Evolutionary conservation across 1,139 yeast species (phyloP).

Genomic region (Saccharomyces hybrid): DNA sequence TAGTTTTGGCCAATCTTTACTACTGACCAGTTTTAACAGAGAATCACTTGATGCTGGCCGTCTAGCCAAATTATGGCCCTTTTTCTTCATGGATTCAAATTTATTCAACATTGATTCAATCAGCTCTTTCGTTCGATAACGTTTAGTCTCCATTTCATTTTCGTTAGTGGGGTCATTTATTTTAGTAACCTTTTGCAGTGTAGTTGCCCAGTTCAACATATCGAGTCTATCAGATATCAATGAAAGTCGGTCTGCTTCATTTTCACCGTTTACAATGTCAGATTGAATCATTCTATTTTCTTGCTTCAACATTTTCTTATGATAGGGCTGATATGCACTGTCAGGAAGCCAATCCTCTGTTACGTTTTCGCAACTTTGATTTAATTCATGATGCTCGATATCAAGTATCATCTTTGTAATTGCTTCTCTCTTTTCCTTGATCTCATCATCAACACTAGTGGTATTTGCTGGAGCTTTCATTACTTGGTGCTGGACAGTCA

Average conservation of each 20-base stretch:
- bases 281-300: conserved; percentile 55
- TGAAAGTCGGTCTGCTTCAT: conserved; percentile 35
- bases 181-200: conserved; percentile 47
- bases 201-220: conserved; percentile 50
- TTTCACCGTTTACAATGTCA: conserved; percentile 48
- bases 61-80: conserved; percentile 13
- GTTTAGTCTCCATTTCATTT: conserved; percentile 45
- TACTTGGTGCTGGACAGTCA: background rate
- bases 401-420: conserved; percentile 20
- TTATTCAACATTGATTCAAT: conserved; percentile 42
- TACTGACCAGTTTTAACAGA: conserved; percentile 11
- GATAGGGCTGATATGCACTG: conserved; percentile 42
- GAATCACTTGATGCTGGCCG: conserved; percentile 10
- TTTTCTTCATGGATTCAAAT: conserved; percentile 39
- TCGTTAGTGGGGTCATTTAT: conserved; percentile 42
- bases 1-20: conserved; percentile 10
- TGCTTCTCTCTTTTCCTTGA: conserved; percentile 11
- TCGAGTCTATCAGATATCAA: conserved; percentile 33
- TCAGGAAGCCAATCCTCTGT: conserved; percentile 40
- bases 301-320: conserved; percentile 56
- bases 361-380: background rate
- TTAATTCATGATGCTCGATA: conserved; percentile 9
- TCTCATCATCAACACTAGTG: conserved; percentile 1
- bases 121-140: conserved; percentile 45
- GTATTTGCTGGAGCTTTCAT: background rate